Evolutionary conservation across 1,284 basidiomycete species (phyloP).

Genomic region (Cryptococcus sp.): DNA sequence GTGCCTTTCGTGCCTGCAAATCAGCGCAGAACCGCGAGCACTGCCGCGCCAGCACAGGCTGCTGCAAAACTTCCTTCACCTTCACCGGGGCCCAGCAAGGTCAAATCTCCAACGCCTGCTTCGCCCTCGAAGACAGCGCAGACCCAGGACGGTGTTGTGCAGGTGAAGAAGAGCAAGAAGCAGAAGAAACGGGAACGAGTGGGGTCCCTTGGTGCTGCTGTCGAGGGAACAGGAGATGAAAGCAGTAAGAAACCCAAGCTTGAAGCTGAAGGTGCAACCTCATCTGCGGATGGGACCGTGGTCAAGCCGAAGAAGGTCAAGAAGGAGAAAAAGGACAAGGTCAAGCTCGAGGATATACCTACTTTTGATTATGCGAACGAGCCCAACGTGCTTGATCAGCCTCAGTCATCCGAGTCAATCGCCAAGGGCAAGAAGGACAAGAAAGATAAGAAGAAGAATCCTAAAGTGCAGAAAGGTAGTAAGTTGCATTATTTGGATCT

Average conservation of each 20-base stretch:
- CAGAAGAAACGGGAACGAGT: conserved; percentile 21
- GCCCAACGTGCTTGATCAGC: conserved; percentile 73
- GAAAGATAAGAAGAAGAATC: conserved; percentile 43
- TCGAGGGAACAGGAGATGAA: not conserved
- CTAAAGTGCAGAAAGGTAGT: conserved; percentile 20
- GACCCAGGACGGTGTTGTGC: conserved; percentile 31
- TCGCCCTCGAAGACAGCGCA: conserved; percentile 8
- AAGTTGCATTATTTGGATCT: not conserved
- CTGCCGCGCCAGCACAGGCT: not conserved
- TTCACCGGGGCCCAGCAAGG: conserved; percentile 1
- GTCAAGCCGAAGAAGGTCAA: conserved; percentile 22
- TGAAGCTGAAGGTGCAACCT: not conserved
- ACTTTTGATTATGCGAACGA: conserved; percentile 73
- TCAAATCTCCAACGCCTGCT: conserved; percentile 51
- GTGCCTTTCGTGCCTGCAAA: conserved; percentile 66
- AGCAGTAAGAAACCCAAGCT: conserved; percentile 17
- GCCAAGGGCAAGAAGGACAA: conserved; percentile 20
- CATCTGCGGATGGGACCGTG: conserved; percentile 4
- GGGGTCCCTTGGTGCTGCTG: not conserved
- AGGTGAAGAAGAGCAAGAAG: conserved; percentile 39
- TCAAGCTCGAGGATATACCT: conserved; percentile 50
- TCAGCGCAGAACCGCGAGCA: conserved; percentile 10
- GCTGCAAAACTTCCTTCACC: not conserved
- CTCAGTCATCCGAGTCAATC: conserved; percentile 18
- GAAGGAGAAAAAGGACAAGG: conserved; percentile 23